Evolutionary conservation across 345 rosid species (phyloP).

Genomic region (Cardiospermum halicacabum): DNA sequence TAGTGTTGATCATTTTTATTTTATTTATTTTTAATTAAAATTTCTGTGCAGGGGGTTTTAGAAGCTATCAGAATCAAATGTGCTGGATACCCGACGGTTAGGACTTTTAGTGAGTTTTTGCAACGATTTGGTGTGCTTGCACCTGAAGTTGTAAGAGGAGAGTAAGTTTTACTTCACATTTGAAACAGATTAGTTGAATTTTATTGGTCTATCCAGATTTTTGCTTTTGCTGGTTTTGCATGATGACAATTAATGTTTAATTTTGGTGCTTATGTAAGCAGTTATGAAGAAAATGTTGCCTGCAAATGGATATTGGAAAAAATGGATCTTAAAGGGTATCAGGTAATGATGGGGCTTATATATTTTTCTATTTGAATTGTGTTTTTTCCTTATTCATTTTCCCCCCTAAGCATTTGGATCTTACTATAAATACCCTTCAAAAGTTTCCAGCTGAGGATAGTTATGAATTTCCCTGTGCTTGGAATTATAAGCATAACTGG

Average conservation of each 20-base stretch:
- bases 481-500: not conserved
- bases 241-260: conserved; percentile 8
- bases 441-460: not conserved
- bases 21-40: too few relatives aligned
- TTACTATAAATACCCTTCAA: not conserved
- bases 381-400: not conserved
- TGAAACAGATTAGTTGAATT: not conserved
- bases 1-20: conserved; percentile 19
- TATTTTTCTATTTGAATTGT: not conserved
- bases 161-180: conserved; percentile 39
- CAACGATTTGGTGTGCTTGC: conserved; percentile 60
- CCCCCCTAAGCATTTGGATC: not conserved
- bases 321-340: conserved; percentile 55
- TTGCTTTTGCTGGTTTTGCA: conserved; percentile 13
- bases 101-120: conserved; percentile 63
- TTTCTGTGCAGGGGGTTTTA: conserved; percentile 90
- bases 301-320: conserved; percentile 77
- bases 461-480: too few relatives aligned
- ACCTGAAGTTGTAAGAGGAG: conserved; percentile 47
- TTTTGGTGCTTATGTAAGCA: conserved; percentile 25
- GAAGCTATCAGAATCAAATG: conserved; percentile 93
- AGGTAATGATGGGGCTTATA: conserved; percentile 37
- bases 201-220: conserved; percentile 17
- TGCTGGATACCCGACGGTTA: conserved; percentile 76
- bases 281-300: conserved; percentile 66